Evolutionary conservation across 805 yeast genomes (phyloP), one percentile per base, ranked within the genome.

Genomic region (Barnettozyma sp.): DNA sequence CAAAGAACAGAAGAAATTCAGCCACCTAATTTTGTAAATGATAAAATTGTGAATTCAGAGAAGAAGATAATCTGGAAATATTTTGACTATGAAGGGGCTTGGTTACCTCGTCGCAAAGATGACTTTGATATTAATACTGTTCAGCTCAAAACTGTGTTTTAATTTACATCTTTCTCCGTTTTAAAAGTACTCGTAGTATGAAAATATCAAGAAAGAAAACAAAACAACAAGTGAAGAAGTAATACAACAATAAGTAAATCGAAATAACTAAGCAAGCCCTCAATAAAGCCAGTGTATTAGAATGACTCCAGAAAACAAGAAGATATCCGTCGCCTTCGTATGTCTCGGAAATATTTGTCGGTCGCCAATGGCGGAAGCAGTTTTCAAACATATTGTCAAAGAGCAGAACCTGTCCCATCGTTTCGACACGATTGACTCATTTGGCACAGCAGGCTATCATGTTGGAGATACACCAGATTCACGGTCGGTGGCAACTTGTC

Each of bases 301-400:
- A 22, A 13, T 22, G 25, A 32, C 25, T 20, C 7, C 27, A n/a
- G 16, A 14, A 13, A 10, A 22, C 13, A 25, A 10, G 12, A 16
- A 24, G 24, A 20, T 73, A 4, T 69, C 82, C 1, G 94, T 88
- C 9, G 96, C 94, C 1, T 87, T 88, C 55, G 90, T 87, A 1
- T 88, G 97, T 52, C 65, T 86, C 18, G 97, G 97, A 4, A 88
- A 88, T 58, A 84, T 84, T 16, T 87, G 97, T 54, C 88, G 97
- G 33, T 86, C 96, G 2, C 97, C 97, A 11, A 90, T 88, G 97
- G 97, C 97, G 0, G 97, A 90, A 54, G 96, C 96, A 0, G 84
- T 87, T 1, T 86, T 88, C 60, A 67, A 65, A 32, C 76, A 83
- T 40, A 63, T 65, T 12, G 94, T 84, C 8, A 56, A 73, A 28